Evolutionary conservation across 2,329 filamentous ascomycete genomes (phyloP).

Genomic region (Myriosclerotinia curreyana): DNA sequence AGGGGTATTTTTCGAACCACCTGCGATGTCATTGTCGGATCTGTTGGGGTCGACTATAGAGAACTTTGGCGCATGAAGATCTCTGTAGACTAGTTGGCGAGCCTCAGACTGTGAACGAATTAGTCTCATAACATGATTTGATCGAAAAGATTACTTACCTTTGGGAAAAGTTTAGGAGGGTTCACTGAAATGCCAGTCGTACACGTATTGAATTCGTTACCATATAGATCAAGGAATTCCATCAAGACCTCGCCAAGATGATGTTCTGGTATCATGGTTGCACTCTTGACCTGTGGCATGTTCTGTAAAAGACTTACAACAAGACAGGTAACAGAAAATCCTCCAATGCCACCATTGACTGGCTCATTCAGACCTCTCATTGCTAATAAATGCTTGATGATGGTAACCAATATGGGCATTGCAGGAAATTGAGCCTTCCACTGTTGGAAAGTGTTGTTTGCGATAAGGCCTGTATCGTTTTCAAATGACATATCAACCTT

Average conservation of each 20-base stretch:
- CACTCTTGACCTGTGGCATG: slow-evolving; percentile 66
- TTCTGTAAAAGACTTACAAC: slow-evolving; percentile 85
- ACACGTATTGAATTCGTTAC: slow-evolving; percentile 71
- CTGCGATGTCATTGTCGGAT: slow-evolving; percentile 80
- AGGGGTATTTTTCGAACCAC: slow-evolving; percentile 70
- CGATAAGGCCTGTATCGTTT: slow-evolving; percentile 76
- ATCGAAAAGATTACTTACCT: slow-evolving; percentile 52
- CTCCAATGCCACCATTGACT: slow-evolving; percentile 84
- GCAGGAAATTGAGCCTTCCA: slow-evolving; percentile 81
- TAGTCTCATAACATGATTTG: slow-evolving; percentile 13
- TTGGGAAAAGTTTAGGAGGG: slow-evolving; percentile 71
- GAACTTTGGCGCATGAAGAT: slow-evolving; percentile 60
- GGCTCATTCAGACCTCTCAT: slow-evolving; percentile 93
- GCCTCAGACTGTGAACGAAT: slow-evolving; percentile 25
- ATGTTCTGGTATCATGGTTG: slow-evolving; percentile 55
- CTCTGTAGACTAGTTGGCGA: slow-evolving; percentile 46
- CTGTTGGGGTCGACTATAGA: slow-evolving; percentile 93
- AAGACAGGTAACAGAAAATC: slow-evolving; percentile 91
- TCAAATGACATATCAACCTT: slow-evolving; percentile 95
- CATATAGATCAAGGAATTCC: slow-evolving; percentile 87
- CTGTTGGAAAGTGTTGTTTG: slow-evolving; percentile 72
- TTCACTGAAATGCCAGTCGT: slow-evolving; percentile 71
- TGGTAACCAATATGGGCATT: slow-evolving; percentile 80
- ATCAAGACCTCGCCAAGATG: slow-evolving; percentile 80
- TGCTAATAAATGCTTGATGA: slow-evolving; percentile 88